Evolutionary conservation across 441 rosid species (phyloP).

Genomic region (Erysimum cheiri): DNA sequence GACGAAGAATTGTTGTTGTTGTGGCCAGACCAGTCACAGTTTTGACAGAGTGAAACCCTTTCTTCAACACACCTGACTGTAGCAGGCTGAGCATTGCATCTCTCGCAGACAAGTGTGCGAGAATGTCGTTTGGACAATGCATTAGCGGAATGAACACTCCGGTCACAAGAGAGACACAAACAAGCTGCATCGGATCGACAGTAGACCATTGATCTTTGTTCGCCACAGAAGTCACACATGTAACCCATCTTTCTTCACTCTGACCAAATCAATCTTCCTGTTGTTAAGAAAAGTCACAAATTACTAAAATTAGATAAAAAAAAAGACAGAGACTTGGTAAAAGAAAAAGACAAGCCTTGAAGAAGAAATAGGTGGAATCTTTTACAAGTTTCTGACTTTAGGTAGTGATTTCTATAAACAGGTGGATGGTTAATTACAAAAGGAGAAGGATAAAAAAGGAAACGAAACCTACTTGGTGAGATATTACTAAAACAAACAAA

Average conservation of each 20-base stretch:
- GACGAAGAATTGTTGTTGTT: constrained; percentile 38
- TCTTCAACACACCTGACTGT: constrained; percentile 79
- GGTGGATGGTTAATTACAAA: constrained; percentile 17
- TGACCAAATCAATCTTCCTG: constrained; percentile 30
- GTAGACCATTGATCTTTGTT: constrained; percentile 87
- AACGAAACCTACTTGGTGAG: constrained; percentile 27
- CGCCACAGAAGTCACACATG: constrained; percentile 92
- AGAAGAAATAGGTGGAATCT: constrained; percentile 15
- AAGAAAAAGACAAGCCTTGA: constrained; percentile 11
- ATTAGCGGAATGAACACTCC: constrained; percentile 94
- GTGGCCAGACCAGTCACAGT: constrained; percentile 93
- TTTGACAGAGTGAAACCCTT: constrained; percentile 88
- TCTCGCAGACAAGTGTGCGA: constrained; percentile 82
- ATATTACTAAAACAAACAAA: constrained; percentile 37
- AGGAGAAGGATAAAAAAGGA: constrained; percentile 18
- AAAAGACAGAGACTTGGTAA: constrained; percentile 29
- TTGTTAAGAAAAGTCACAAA: background rate
- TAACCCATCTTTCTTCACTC: constrained; percentile 68
- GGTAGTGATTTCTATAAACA: constrained; percentile 26
- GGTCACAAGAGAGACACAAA: constrained; percentile 92
- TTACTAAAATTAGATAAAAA: constrained; percentile 2
- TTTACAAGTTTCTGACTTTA: background rate
- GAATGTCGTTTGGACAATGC: constrained; percentile 94
- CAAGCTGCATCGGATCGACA: constrained; percentile 96
- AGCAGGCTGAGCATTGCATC: constrained; percentile 90